Evolutionary conservation across 345 rosid genomes (phyloP).

Genomic region (Psidium guajava): DNA sequence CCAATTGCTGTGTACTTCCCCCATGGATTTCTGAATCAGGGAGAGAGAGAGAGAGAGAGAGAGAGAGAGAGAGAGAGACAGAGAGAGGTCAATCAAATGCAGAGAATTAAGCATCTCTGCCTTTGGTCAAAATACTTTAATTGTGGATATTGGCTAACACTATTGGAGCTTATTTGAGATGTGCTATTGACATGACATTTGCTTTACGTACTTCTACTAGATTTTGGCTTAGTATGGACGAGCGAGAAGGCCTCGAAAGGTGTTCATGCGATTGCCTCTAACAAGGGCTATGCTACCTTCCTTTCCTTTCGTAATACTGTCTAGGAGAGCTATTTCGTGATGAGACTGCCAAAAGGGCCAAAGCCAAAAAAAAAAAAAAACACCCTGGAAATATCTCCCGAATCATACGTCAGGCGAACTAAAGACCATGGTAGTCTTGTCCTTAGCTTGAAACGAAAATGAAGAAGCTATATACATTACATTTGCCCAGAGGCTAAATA

Average conservation of each 20-base stretch:
- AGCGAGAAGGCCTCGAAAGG: neutral
- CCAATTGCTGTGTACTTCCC: neutral
- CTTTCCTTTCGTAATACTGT: neutral
- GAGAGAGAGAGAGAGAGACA: neutral
- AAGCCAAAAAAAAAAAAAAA: neutral
- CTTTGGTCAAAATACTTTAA: neutral
- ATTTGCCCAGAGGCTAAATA: neutral
- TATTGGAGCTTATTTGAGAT: neutral
- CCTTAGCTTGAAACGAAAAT: neutral
- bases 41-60: neutral
- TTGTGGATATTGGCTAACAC: neutral
- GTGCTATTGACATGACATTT: neutral
- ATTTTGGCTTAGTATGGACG: neutral
- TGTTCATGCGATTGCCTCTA: neutral
- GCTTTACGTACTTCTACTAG: neutral
- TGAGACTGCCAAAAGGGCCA: neutral
- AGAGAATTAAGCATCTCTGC: neutral
- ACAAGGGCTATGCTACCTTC: neutral
- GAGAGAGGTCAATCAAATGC: neutral
- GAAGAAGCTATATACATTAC: neutral
- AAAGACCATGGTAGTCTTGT: neutral
- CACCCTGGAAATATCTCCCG: neutral
- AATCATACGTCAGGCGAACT: neutral
- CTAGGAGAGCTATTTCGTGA: neutral
- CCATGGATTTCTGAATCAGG: neutral